Base-by-base conservation (phyloP, 2,329 filamentous ascomycete species). In the Curvularia lunata region DNA sequence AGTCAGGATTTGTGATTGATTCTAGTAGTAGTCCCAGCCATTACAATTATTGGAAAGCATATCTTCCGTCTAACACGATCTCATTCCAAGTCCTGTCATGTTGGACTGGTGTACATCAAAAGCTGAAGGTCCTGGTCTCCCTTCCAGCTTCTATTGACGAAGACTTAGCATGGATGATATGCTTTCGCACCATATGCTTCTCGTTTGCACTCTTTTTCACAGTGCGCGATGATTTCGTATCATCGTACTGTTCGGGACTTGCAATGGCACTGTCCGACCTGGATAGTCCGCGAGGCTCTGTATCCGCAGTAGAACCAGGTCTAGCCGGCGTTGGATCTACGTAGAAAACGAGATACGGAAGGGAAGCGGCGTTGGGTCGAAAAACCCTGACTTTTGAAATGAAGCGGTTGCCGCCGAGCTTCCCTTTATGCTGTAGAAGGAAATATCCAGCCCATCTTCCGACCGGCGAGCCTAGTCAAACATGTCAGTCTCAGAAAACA, bases 361-460 rank as follows among this genome's bases (percentile, higher is more conserved):
- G 9, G 23, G 32, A 45, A 3, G 43, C 54, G 1, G n/a, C 19
- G 0, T 13, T 45, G 8, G 38, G 32, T 19, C 49, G 48, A 38
- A 62, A 64, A 6, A 58, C 32, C 9, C 56, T 48, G 2, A 64
- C 50, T 21, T 61, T 64, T 6, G 53, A 58, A 8, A 64, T 56
- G 30, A 54, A 58, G 12, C 58, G 41, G 4, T 61, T 57, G 0
- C 62, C 57, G 1, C 57, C 57, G 9, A 64, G 54, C 4, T 58
- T 43, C 2, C 37, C 19, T 13, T 63, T 63, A 10, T 64, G 62
- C 25, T 64, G 62, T 0, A 60, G 41, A 3, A 64, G 34, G n/a
- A 64, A 53, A 27, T 58, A 64, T 1, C 59, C 59, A 0, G 49
- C 57, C 52, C 59, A 60, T 56, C 54, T 13, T 0, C 57, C 62